Evolutionary conservation across 768 basidiomycete species (phyloP).

Genomic region (Boletus sp.): DNA sequence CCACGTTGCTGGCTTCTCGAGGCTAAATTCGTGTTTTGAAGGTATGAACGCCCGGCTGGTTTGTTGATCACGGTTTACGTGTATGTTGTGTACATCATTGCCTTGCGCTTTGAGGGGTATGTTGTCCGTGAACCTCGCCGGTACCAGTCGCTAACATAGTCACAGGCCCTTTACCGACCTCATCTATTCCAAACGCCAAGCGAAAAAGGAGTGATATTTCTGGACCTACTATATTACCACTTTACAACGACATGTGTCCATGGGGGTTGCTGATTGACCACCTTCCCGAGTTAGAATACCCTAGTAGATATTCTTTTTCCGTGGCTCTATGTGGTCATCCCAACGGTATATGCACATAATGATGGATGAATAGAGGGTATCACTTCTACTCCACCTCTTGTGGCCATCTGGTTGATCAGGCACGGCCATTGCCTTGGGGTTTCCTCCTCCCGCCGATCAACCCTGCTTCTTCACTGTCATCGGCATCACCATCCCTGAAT

Average conservation of each 20-base stretch:
- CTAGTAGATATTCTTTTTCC: background rate
- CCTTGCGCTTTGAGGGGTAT: slow-evolving; percentile 87
- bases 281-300: background rate
- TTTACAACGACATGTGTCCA: background rate
- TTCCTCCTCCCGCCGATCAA: slow-evolving; percentile 18
- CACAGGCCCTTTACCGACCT: slow-evolving; percentile 73
- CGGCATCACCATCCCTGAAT: slow-evolving; percentile 12
- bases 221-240: background rate
- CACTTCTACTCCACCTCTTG: background rate
- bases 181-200: slow-evolving; percentile 63
- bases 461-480: slow-evolving; percentile 17
- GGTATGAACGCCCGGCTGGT: slow-evolving; percentile 86
- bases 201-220: slow-evolving; percentile 18
- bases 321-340: background rate
- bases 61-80: slow-evolving; percentile 78
- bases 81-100: slow-evolving; percentile 78
- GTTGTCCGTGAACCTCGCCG: slow-evolving; percentile 25
- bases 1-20: background rate
- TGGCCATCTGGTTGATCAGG: background rate
- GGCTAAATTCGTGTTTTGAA: slow-evolving; percentile 25
- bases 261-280: background rate
- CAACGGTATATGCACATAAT: background rate
- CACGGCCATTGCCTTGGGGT: background rate
- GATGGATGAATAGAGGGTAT: background rate
- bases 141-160: background rate